A percentile compares a stretch with the other conserved stretches of the same genome.
phyloP scores from a whole-genome alignment of 345 rosid genomes.

The Rhizophora apiculata region DNA sequence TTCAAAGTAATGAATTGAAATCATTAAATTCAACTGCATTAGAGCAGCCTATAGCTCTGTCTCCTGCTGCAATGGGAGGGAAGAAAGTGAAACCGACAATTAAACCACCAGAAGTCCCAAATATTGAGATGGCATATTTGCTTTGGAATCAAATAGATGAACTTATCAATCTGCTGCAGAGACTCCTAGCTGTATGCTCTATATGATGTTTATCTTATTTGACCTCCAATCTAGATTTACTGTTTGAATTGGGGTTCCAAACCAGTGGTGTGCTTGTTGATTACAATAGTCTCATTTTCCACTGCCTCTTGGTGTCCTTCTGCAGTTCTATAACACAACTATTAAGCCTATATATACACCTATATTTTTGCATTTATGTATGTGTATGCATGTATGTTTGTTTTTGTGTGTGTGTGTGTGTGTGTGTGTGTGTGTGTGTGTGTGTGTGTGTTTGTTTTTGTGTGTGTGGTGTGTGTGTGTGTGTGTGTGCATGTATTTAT shows the following conservation, averaged over 20 bases:
- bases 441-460: no score
- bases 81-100: constrained; percentile 31
- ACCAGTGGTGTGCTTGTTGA: constrained; percentile 3
- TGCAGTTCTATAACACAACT: neutral
- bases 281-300: no score
- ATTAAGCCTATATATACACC: neutral
- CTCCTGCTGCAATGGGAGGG: constrained; percentile 27
- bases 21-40: constrained; percentile 31
- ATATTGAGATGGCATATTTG: constrained; percentile 35
- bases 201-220: constrained; percentile 11
- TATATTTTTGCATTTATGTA: neutral
- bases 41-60: constrained; percentile 28
- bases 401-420: neutral
- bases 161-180: constrained; percentile 49
- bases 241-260: constrained; percentile 2
- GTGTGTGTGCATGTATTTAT: no score
- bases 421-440: no score
- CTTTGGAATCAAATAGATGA: constrained; percentile 63
- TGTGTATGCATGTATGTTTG: neutral
- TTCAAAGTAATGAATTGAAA: constrained; percentile 31
- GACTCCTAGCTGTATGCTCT: constrained; percentile 63
- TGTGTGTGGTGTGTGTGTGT: no score
- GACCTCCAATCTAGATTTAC: neutral
- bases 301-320: neutral
- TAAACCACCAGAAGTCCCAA: constrained; percentile 29